Conservation (phyloP, 306 rosid genomes). For the apple (Malus domestica) region ASM211411v1 NC_041805.1:9511001-9511500, state of each 20-base stretch:
- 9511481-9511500: constrained; percentile 34
- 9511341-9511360: constrained; percentile 29
- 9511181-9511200: constrained; percentile 11
- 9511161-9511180: constrained; percentile 22
- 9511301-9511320: constrained; percentile 38
- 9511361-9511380: constrained; percentile 31
- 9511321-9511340: constrained; percentile 30
- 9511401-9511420: constrained; percentile 26
- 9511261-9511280: constrained; percentile 29
- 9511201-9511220: constrained; percentile 15
- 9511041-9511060: no score
- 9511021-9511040: no score
- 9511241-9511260: constrained; percentile 34
- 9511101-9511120: background rate
- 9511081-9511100: no score
- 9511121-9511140: constrained; percentile 18
- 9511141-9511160: constrained; percentile 14
- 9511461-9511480: constrained; percentile 37
- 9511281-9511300: constrained; percentile 30
- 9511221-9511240: constrained; percentile 34
- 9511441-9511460: constrained; percentile 33
- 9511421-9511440: constrained; percentile 31
- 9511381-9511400: constrained; percentile 29
- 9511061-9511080: no score
- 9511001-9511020: no score